These are phyloP conservation scores for Hypomontagnella monticulosa DNA, from an alignment of 495 filamentous ascomycete genomes.

Conservation along the genomic window DNA sequence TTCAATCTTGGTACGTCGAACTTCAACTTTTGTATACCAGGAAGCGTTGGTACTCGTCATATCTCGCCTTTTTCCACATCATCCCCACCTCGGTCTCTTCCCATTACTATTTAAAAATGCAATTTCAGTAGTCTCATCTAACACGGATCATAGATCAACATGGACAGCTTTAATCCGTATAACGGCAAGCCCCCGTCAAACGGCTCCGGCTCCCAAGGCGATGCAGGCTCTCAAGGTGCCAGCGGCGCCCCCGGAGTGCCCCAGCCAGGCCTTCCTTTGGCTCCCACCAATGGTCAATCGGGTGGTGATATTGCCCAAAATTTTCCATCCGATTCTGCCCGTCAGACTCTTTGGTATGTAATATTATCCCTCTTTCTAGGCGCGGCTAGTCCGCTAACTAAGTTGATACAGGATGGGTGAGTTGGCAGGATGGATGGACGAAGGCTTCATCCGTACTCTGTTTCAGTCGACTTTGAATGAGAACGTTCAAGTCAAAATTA, in stretches of 20 bases:
- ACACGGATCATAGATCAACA: conserved; percentile 33
- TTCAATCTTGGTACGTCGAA: too few relatives aligned
- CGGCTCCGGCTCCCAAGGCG: conserved; percentile 45
- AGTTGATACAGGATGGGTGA: conserved; percentile 89
- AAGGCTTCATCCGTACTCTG: conserved; percentile 95
- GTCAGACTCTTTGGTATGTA: conserved; percentile 57
- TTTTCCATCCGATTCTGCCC: conserved; percentile 43
- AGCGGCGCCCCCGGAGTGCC: conserved; percentile 41
- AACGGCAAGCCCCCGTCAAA: conserved; percentile 45
- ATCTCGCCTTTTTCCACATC: not conserved
- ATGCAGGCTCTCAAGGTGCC: conserved; percentile 42
- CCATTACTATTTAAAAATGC: conserved; percentile 1
- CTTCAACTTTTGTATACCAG: too few relatives aligned
- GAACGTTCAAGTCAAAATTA: conserved; percentile 98
- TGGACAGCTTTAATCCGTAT: conserved; percentile 51
- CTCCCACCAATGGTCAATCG: conserved; percentile 42
- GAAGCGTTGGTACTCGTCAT: too few relatives aligned
- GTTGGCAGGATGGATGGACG: conserved; percentile 98
- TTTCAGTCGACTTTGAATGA: conserved; percentile 88
- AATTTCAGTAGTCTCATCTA: conserved; percentile 2
- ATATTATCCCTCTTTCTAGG: not conserved
- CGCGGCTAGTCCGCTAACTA: conserved; percentile 29
- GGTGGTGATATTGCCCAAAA: conserved; percentile 35
- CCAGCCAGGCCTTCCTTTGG: conserved; percentile 37
- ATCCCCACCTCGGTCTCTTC: conserved; percentile 33